Base-by-base conservation (phyloP, 78 protist species). In the Chrysochromulina parva region DNA sequence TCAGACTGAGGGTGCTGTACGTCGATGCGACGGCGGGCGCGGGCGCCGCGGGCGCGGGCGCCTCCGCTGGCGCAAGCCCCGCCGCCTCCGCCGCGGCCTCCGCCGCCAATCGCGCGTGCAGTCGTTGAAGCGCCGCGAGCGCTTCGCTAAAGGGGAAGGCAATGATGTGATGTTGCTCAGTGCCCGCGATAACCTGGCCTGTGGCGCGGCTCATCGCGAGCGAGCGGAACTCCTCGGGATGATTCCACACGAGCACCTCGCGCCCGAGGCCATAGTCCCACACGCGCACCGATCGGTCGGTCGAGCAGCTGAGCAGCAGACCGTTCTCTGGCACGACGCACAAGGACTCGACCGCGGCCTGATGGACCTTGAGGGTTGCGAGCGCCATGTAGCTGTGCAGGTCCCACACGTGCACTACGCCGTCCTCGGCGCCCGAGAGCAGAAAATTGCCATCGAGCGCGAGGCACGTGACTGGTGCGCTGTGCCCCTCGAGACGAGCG, bases 361-460 rank as follows among this genome's bases (percentile, higher is more conserved):
- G 38, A 38, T 76, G 85, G 38, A n/a, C 58, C 26, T 4, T 1
- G 19, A 76, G 11, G 76, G 1, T 10, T 48, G 26, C 78, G 52
- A 10, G 85, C 28, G 55, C 85, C 60, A 10, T 52, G 59, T 22
- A 13, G 2, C 59, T 2, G 58, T 52, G 59, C 47, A 52, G 0
- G 58, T 89, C 92, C 92, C 92, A 89, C 85, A 88, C 55, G 50
- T 20, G 71, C 11, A 88, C 50, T 3, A 81, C 17, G 60, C 76
- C 0, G 50, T 88, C 90, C 10, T 62, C 90, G 26, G 78, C 26
- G 20, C 87, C 84, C 9, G 90, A 88, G 60, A 59, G 86, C 65
- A 88, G 28, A 14, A 66, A 88, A 20, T 88, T 54, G 14, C 90
- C 90, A 14, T 71, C 80, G 19, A 71, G 53, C 48, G 80, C 80